These are phyloP conservation scores for Rhodotorula taiwanensis DNA, from an alignment of 768 basidiomycete species.

Conservation along the genomic window DNA sequence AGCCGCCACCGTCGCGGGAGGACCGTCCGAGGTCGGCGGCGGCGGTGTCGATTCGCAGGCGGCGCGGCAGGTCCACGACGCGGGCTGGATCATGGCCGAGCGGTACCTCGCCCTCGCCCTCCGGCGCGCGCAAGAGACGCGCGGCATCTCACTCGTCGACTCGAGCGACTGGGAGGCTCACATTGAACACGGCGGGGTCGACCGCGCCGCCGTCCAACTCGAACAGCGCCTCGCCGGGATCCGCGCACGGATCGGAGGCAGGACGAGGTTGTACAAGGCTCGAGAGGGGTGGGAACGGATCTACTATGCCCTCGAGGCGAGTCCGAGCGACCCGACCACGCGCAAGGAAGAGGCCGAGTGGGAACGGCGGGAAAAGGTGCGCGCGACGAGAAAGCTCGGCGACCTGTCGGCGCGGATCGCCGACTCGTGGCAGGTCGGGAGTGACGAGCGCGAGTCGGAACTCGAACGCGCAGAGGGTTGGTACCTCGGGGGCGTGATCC, in stretches of 20 bases:
- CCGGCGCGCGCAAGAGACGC: background rate
- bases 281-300: constrained; percentile 36
- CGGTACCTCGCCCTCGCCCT: constrained; percentile 31
- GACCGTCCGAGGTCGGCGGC: constrained; percentile 20
- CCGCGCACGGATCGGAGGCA: constrained; percentile 34
- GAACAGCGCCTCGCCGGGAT: constrained; percentile 37
- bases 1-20: too few species aligned
- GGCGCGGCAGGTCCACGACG: constrained; percentile 21
- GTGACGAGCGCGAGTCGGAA: constrained; percentile 18
- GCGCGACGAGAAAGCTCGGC: constrained; percentile 32
- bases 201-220: constrained; percentile 35
- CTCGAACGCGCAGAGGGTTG: constrained; percentile 14
- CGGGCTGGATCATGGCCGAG: constrained; percentile 30
- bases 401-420: constrained; percentile 31
- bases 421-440: constrained; percentile 14
- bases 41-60: background rate
- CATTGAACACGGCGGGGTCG: constrained; percentile 21
- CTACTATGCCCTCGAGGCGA: constrained; percentile 14
- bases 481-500: constrained; percentile 21
- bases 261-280: constrained; percentile 24
- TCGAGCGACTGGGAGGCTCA: constrained; percentile 9
- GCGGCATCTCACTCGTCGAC: constrained; percentile 25
- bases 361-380: constrained; percentile 22
- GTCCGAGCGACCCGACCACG: background rate
- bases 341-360: background rate